Percentiles rank a stretch among this genome's conserved stretches.
phyloP scores from a whole-genome alignment of 805 yeast genomes.

The Pichia paraexigua region DNA sequence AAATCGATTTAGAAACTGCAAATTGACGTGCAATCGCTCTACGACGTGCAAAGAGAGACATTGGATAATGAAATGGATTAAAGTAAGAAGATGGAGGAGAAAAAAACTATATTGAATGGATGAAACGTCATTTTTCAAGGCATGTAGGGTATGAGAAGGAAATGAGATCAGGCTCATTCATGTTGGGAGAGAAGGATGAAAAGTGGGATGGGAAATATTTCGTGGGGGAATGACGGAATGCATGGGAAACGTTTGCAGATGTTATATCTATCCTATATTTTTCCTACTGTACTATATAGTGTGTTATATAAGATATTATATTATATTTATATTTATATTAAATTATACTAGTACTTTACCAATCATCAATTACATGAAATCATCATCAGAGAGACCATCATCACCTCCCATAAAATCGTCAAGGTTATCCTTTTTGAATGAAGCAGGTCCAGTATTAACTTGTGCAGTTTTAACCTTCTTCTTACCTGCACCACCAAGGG shows the following conservation, averaged over 20 bases:
- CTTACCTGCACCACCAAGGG: slow-evolving; percentile 91
- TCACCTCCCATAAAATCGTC: slow-evolving; percentile 45
- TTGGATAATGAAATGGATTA: background rate
- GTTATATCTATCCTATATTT: too few species aligned
- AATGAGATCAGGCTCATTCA: background rate
- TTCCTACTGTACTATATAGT: too few species aligned
- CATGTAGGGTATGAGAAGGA: too few species aligned
- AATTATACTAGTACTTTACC: too few species aligned
- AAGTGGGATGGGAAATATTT: too few species aligned
- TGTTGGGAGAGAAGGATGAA: background rate
- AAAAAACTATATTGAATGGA: background rate
- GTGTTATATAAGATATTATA: too few species aligned
- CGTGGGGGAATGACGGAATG: too few species aligned
- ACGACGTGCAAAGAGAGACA: background rate
- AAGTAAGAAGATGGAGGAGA: background rate
- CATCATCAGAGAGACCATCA: slow-evolving; percentile 72
- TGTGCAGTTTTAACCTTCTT: slow-evolving; percentile 76
- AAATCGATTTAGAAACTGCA: background rate
- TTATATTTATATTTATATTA: too few species aligned
- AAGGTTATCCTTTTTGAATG: slow-evolving; percentile 56
- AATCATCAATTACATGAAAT: slow-evolving; percentile 52
- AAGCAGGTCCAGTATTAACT: slow-evolving; percentile 48
- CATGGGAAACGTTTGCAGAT: too few species aligned
- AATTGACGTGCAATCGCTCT: background rate
- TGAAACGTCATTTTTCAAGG: too few species aligned